Percentiles rank a stretch among this genome's conserved stretches.
phyloP scores from a whole-genome alignment of 129 eudicot species.

The Pulicaria dysenterica region DNA sequence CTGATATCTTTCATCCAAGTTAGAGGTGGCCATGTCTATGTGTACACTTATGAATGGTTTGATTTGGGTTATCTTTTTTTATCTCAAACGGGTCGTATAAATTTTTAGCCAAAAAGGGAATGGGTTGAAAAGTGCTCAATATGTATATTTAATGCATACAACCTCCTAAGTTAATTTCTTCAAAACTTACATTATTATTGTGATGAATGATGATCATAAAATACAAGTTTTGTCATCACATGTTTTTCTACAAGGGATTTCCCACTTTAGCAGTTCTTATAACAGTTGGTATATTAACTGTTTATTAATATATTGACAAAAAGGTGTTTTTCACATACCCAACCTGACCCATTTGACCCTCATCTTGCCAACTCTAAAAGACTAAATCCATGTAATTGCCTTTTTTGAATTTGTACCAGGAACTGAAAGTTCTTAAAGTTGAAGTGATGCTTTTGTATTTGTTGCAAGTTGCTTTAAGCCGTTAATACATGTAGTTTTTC shows the following conservation, averaged over 20 bases:
- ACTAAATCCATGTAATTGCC: too few relatives aligned
- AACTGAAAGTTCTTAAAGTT: too few relatives aligned
- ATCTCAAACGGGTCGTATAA: slow-evolving; percentile 9
- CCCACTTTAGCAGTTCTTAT: too few relatives aligned
- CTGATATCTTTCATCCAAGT: slow-evolving; percentile 15
- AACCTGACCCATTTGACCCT: too few relatives aligned
- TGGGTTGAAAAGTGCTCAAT: not conserved
- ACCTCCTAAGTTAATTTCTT: slow-evolving; percentile 3
- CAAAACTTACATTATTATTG: not conserved
- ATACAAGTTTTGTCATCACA: too few relatives aligned
- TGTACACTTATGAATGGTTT: not conserved
- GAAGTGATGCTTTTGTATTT: too few relatives aligned
- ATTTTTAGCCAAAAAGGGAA: not conserved
- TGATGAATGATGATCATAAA: not conserved
- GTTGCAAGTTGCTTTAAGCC: too few relatives aligned
- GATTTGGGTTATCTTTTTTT: not conserved
- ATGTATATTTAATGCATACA: not conserved
- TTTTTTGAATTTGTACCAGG: too few relatives aligned
- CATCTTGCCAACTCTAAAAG: too few relatives aligned
- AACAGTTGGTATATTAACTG: not conserved
- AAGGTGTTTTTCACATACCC: not conserved
- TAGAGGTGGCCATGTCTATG: not conserved
- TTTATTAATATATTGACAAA: not conserved
- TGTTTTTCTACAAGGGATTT: too few relatives aligned
- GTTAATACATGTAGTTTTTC: too few relatives aligned